These are phyloP conservation scores for Microcyclospora tardicrescens DNA, from an alignment of 2,329 filamentous ascomycete species.

Conservation along the genomic window DNA sequence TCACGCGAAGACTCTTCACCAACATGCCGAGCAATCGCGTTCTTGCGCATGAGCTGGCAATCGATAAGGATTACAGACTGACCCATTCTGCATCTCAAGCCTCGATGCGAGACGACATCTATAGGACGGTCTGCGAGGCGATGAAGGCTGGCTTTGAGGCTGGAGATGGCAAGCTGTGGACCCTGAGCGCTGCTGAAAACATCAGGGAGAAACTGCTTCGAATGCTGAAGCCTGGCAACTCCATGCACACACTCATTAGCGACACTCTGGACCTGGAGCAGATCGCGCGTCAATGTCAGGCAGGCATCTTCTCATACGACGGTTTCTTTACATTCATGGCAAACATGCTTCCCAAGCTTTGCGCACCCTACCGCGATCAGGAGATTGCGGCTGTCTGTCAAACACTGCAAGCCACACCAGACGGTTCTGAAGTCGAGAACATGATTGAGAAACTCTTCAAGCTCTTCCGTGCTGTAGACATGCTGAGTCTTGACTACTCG, in stretches of 20 bases:
- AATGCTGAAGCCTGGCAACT: slow-evolving; percentile 56
- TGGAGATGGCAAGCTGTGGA: slow-evolving; percentile 53
- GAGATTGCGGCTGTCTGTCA: slow-evolving; percentile 58
- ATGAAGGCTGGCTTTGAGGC: slow-evolving; percentile 52
- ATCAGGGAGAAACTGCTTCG: slow-evolving; percentile 60
- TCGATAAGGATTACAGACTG: slow-evolving; percentile 66
- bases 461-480: slow-evolving; percentile 61
- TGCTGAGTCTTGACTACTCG: slow-evolving; percentile 67
- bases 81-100: slow-evolving; percentile 41
- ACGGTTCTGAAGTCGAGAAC: slow-evolving; percentile 39
- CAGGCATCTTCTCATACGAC: slow-evolving; percentile 67
- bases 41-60: slow-evolving; percentile 65
- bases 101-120: slow-evolving; percentile 44
- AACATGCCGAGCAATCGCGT: slow-evolving; percentile 59
- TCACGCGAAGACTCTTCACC: slow-evolving; percentile 38
- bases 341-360: slow-evolving; percentile 62
- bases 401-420: slow-evolving; percentile 28
- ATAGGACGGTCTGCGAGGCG: slow-evolving; percentile 45
- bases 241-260: slow-evolving; percentile 61
- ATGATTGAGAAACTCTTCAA: slow-evolving; percentile 66
- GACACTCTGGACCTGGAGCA: slow-evolving; percentile 64
- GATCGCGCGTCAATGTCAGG: slow-evolving; percentile 53
- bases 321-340: slow-evolving; percentile 69
- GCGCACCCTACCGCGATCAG: slow-evolving; percentile 66
- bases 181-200: slow-evolving; percentile 56